A percentile compares a stretch with the other conserved stretches of the same genome.
These are phyloP conservation scores for Aspergillus sp. DNA, from an alignment of 2,329 filamentous ascomycete genomes.

Conservation along the genomic window DNA sequence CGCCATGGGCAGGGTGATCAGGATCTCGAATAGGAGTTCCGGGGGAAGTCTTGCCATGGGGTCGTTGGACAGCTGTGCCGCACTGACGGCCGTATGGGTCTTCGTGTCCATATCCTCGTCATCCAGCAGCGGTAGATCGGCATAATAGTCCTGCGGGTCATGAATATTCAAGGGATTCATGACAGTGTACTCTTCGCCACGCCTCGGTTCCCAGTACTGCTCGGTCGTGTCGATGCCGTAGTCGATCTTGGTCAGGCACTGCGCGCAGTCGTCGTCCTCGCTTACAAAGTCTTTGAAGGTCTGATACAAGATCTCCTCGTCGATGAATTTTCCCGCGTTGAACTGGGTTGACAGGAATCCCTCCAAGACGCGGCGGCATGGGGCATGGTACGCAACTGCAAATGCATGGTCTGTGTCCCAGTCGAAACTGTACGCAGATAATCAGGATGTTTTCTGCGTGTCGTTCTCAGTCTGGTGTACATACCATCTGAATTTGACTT, in stretches of 20 bases:
- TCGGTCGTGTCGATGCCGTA: not conserved
- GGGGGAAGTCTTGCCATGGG: not conserved
- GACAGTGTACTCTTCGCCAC: not conserved
- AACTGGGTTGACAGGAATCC: not conserved
- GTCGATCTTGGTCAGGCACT: not conserved
- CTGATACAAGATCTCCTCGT: not conserved
- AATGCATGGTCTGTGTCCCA: not conserved
- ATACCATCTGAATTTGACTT: not conserved
- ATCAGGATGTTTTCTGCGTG: too few relatives aligned
- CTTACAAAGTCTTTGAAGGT: not conserved
- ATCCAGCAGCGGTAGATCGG: not conserved
- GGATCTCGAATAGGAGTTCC: not conserved
- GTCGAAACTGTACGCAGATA: not conserved
- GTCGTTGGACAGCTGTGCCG: not conserved
- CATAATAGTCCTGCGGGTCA: not conserved
- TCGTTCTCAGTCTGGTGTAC: too few relatives aligned
- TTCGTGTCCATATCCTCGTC: not conserved
- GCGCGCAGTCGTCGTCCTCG: not conserved
- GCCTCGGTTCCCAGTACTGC: not conserved
- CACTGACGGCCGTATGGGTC: not conserved
- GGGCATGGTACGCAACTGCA: not conserved
- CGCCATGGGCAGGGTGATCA: not conserved
- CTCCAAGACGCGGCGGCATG: not conserved
- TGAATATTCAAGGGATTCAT: not conserved
- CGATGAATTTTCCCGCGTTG: not conserved